Evolutionary conservation across 1,139 yeast genomes (phyloP), one percentile per base, ranked within the genome.

Genomic region (Hansenula sp.): DNA sequence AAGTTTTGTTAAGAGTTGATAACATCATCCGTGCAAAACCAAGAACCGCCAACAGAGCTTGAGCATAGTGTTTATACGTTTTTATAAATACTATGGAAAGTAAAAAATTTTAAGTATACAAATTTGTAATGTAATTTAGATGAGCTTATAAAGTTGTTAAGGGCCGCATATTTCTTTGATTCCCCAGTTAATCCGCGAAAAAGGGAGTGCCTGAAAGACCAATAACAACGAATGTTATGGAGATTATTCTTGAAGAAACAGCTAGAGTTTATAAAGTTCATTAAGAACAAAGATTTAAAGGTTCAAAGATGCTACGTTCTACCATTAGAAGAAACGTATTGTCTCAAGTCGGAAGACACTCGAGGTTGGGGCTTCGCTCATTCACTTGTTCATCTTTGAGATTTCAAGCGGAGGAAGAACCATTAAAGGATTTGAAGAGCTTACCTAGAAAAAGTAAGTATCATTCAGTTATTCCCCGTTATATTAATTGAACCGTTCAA

Each of bases 11-110:
- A 58, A 80, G 99, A 63, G 99, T 93, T 36, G 99, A 94, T 65
- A 91, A 93, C 65, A 93, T 93, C 53, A 88, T 94, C 53, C 83
- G 96, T 59, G 98, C 99, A 33, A 91, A 89, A 65, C 99, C 99
- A 50, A 79, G 99, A 69, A 91, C 98, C 40, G 96, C 98, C 38
- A 93, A 87, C 68, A 81, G 99, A 72, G 60, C 52, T 18, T 50
- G 36, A 39, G 18, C 18, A 15, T 9, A 21, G 9, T 21, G 8
- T 21, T 21, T 21, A 21, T 21, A 5, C 25, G n/a, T n/a, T n/a
- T n/a, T n/a, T n/a, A n/a, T n/a, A n/a, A n/a, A n/a, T n/a, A n/a
- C n/a, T n/a, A n/a, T n/a, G n/a, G n/a, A n/a, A n/a, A n/a, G n/a
- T n/a, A n/a, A n/a, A n/a, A n/a, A n/a, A n/a, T n/a, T n/a, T n/a